A percentile compares a stretch with the other conserved stretches of the same genome.
Conservation (phyloP, 768 basidiomycete genomes). For the Guyanaporus albipodus region DNA sequence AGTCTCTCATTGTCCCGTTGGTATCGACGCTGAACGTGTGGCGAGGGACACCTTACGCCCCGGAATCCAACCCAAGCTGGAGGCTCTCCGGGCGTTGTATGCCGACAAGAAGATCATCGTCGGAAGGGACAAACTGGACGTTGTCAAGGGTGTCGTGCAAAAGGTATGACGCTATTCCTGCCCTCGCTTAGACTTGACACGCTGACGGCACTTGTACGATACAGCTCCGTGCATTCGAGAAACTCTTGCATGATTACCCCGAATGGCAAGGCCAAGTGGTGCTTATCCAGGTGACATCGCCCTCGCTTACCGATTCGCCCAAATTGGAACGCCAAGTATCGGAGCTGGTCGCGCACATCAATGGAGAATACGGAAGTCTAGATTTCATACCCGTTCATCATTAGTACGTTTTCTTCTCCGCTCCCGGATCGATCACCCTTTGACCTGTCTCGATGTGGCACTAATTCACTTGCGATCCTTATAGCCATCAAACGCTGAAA, state of each 20-base stretch:
- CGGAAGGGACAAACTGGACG: constrained; percentile 94
- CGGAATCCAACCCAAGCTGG: constrained; percentile 87
- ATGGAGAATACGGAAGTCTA: constrained; percentile 89
- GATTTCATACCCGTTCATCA: constrained; percentile 98
- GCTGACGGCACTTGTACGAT: background rate
- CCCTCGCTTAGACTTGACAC: background rate
- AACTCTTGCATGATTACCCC: constrained; percentile 88
- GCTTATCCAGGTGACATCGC: constrained; percentile 82
- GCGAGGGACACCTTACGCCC: constrained; percentile 76
- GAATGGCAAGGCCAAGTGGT: constrained; percentile 92
- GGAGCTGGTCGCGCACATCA: constrained; percentile 91
- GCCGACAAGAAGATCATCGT: constrained; percentile 98
- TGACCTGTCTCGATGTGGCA: background rate
- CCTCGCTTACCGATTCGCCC: constrained; percentile 86
- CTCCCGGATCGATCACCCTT: background rate
- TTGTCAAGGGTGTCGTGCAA: constrained; percentile 97
- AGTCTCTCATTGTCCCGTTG: constrained; percentile 90
- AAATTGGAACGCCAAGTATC: constrained; percentile 92
- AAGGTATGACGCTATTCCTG: constrained; percentile 50
- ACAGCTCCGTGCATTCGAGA: constrained; percentile 92
- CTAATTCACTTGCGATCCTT: background rate
- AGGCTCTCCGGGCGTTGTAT: constrained; percentile 78
- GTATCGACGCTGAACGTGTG: constrained; percentile 90
- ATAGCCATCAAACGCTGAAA: constrained; percentile 92
- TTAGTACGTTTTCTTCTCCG: constrained; percentile 57